Conservation (phyloP, 768 basidiomycete species). For the Tephrocybe rancida region DNA sequence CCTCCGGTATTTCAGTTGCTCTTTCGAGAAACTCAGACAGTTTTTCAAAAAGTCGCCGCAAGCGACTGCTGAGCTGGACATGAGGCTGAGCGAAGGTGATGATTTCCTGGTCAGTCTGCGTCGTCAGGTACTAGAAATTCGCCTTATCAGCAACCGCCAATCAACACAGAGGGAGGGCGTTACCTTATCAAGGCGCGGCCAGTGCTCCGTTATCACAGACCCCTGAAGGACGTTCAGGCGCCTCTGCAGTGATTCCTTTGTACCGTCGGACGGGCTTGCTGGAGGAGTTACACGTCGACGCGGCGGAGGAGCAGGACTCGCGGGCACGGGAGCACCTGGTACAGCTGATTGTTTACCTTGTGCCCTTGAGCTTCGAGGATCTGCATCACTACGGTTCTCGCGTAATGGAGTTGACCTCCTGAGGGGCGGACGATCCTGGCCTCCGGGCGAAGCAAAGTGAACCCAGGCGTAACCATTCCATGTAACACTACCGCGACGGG, state of each 20-base stretch:
- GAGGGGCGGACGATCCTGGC: not conserved
- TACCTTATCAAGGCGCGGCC: slow-evolving; percentile 8
- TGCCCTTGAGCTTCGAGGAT: not conserved
- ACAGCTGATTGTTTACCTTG: not conserved
- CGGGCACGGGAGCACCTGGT: not conserved
- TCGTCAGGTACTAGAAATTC: slow-evolving; percentile 1
- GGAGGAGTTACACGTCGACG: not conserved
- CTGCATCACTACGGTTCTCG: not conserved
- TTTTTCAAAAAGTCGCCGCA: not conserved
- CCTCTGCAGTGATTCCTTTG: not conserved
- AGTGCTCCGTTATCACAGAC: not conserved
- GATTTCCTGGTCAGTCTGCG: not conserved
- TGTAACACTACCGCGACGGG: not conserved
- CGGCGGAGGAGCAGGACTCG: not conserved
- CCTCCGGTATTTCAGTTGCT: not conserved
- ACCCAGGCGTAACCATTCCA: not conserved
- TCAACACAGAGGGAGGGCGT: not conserved
- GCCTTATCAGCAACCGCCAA: not conserved
- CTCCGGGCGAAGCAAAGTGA: not conserved
- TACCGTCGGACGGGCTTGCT: not conserved
- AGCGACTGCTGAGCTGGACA: not conserved
- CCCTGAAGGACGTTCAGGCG: not conserved
- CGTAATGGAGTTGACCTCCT: not conserved
- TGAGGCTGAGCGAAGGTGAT: not conserved
- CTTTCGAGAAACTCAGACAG: not conserved